phyloP scores from a whole-genome alignment of 257 asterid genomes.

The Nicotiana otophora region DNA sequence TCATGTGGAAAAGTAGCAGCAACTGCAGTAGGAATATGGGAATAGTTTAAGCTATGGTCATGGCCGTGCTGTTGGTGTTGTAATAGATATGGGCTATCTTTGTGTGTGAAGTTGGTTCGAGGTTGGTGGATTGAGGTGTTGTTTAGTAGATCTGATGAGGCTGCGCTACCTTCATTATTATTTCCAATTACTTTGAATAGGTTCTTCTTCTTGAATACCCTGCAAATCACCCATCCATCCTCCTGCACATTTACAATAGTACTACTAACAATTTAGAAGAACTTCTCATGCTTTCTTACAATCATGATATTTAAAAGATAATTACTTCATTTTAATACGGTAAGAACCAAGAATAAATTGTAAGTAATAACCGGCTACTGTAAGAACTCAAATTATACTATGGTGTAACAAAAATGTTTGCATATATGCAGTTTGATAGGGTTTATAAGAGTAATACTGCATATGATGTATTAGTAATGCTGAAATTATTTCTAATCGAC shows the following conservation, averaged over 20 bases:
- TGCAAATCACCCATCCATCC: conserved; percentile 93
- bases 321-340: too few species aligned
- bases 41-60: conserved; percentile 24
- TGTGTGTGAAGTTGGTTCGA: conserved; percentile 24
- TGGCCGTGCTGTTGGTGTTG: conserved; percentile 15
- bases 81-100: conserved; percentile 18
- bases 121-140: background rate
- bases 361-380: too few species aligned
- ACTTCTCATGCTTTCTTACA: too few species aligned
- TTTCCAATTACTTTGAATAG: conserved; percentile 50
- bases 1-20: background rate
- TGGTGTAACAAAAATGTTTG: too few species aligned
- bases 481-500: too few species aligned
- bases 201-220: conserved; percentile 90
- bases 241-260: conserved; percentile 33
- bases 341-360: too few species aligned
- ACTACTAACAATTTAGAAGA: too few species aligned
- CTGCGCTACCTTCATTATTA: conserved; percentile 17
- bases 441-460: too few species aligned
- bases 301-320: too few species aligned
- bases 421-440: too few species aligned
- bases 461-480: too few species aligned
- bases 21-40: conserved; percentile 14
- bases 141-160: background rate
- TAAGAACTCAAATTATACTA: too few species aligned